Conservation (phyloP, 306 rosid genomes). For the Spatholobus suberectus region DNA sequence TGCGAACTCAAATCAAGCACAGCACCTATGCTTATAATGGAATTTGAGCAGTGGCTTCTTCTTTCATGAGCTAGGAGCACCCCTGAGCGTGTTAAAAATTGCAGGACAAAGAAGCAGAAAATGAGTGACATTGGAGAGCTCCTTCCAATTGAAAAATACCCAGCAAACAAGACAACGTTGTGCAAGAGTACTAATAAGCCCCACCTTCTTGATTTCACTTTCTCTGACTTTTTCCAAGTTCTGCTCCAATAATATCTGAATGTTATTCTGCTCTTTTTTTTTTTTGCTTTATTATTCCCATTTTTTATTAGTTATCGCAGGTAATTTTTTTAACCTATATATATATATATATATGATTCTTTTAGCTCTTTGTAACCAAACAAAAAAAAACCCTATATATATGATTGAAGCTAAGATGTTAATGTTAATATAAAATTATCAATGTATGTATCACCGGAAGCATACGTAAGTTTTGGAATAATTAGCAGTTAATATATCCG, state of each 20-base stretch:
- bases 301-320: background rate
- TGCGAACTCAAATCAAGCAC: constrained; percentile 51
- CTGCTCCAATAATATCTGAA: background rate
- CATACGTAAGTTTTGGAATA: background rate
- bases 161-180: background rate
- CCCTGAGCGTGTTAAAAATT: constrained; percentile 22
- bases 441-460: background rate
- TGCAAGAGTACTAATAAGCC: background rate
- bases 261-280: background rate
- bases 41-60: constrained; percentile 2
- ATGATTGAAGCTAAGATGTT: background rate
- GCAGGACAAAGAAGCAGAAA: constrained; percentile 3
- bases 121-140: background rate
- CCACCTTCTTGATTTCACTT: background rate
- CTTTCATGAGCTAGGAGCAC: background rate
- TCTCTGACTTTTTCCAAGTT: background rate
- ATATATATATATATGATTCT: no score
- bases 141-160: background rate
- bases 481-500: background rate
- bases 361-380: no score
- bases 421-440: background rate
- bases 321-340: background rate
- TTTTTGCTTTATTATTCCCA: background rate
- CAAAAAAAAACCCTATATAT: no score
- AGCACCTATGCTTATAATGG: constrained; percentile 46